Conservation (phyloP, 768 basidiomycete species). For the Dendrothele bispora region DNA sequence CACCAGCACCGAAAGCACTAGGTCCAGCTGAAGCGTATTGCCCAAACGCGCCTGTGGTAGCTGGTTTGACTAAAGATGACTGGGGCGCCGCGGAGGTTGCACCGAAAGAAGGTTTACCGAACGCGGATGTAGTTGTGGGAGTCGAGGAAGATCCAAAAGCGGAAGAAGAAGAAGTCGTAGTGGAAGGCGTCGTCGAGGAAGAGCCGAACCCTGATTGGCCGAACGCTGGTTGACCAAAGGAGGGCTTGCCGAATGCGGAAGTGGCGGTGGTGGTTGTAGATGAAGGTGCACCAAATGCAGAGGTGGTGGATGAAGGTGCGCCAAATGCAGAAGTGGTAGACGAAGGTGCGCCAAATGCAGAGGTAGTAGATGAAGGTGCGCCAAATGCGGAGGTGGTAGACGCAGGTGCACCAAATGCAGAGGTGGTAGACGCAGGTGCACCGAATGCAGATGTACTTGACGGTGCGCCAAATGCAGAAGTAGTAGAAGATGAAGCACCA, state of each 20-base stretch:
- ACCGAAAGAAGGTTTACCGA: constrained; percentile 15
- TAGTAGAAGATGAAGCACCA: constrained; percentile 11
- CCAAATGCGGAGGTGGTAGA: constrained; percentile 22
- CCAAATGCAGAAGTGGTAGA: constrained; percentile 23
- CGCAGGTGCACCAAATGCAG: constrained; percentile 19
- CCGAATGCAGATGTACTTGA: constrained; percentile 15
- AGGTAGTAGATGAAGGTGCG: constrained; percentile 15
- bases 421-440: constrained; percentile 16
- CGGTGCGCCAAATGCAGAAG: constrained; percentile 31
- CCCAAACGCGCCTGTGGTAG: background rate
- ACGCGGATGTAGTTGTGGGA: constrained; percentile 12
- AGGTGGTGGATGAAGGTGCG: constrained; percentile 9
- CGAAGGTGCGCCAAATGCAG: constrained; percentile 34
- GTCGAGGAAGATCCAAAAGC: constrained; percentile 19
- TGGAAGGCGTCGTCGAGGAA: no score
- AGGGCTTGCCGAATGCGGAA: constrained; percentile 19
- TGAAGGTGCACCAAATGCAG: constrained; percentile 20
- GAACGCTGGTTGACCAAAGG: constrained; percentile 9
- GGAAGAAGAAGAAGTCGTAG: constrained; percentile 8
- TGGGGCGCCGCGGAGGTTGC: constrained; percentile 1
- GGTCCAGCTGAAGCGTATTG: no score
- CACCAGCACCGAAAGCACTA: background rate
- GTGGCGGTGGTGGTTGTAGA: constrained; percentile 9
- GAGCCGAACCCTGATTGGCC: no score
- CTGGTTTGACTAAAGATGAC: constrained; percentile 10